Evolutionary conservation across 2,329 filamentous ascomycete genomes (phyloP).

Genomic region (Ophiocordyceps robertsii): DNA sequence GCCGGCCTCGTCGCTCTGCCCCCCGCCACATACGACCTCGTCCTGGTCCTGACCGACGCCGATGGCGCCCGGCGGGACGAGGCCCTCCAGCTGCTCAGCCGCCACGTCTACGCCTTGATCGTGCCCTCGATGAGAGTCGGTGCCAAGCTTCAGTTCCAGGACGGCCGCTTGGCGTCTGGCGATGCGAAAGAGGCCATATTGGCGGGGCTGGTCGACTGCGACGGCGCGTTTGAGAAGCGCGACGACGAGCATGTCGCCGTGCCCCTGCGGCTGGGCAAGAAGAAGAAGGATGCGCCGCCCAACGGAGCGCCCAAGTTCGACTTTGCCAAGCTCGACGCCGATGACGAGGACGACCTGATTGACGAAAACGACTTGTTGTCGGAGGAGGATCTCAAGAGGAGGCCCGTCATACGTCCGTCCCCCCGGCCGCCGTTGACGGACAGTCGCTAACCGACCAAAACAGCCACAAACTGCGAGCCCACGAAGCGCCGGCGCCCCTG

Average conservation of each 20-base stretch:
- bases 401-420: constrained; percentile 66
- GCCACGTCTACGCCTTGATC: constrained; percentile 55
- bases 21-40: constrained; percentile 62
- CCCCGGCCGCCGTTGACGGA: not conserved
- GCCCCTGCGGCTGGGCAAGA: constrained; percentile 29
- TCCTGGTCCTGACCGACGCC: constrained; percentile 72
- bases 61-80: constrained; percentile 51
- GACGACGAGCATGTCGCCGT: constrained; percentile 46
- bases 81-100: constrained; percentile 47
- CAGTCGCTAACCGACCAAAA: constrained; percentile 4
- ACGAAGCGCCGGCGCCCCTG: constrained; percentile 88
- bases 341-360: constrained; percentile 71
- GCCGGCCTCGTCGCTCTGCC: constrained; percentile 71
- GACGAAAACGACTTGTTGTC: constrained; percentile 81
- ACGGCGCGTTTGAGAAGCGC: constrained; percentile 60
- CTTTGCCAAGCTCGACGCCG: constrained; percentile 40
- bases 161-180: constrained; percentile 38
- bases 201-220: constrained; percentile 57
- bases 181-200: constrained; percentile 68
- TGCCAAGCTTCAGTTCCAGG: constrained; percentile 55
- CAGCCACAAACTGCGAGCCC: constrained; percentile 74
- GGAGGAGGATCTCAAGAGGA: constrained; percentile 68
- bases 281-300: constrained; percentile 24
- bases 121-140: constrained; percentile 58
- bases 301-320: constrained; percentile 40